Percentiles rank a stretch among this genome's conserved stretches.
phyloP scores from a whole-genome alignment of 108 stramenopile genomes.

The Stephanodiscus minutulus region DNA sequence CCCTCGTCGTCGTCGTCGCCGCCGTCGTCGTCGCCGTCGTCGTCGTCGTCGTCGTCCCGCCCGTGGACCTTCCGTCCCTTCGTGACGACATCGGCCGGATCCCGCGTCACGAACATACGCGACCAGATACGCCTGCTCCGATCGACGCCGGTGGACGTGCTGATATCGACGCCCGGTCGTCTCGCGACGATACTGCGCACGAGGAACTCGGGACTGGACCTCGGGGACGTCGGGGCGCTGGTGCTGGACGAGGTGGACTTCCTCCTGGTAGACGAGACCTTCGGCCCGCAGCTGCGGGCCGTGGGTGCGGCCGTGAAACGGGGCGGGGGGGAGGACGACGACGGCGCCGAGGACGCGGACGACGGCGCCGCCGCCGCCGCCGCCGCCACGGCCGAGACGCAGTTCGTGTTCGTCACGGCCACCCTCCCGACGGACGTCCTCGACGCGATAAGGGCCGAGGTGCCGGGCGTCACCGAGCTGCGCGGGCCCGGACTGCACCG shows the following conservation, averaged over 20 bases:
- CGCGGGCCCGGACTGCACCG: constrained; percentile 93
- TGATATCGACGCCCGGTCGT: constrained; percentile 92
- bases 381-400: constrained; percentile 39
- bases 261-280: constrained; percentile 86
- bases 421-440: constrained; percentile 86
- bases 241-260: constrained; percentile 96
- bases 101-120: constrained; percentile 66
- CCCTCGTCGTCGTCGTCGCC: constrained; percentile 46
- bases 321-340: neutral
- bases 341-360: neutral
- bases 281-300: constrained; percentile 87
- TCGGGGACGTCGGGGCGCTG: constrained; percentile 61
- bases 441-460: constrained; percentile 74
- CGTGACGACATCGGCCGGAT: constrained; percentile 75
- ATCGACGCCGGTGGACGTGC: constrained; percentile 75
- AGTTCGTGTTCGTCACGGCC: constrained; percentile 95
- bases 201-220: constrained; percentile 69
- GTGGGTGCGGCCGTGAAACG: constrained; percentile 71
- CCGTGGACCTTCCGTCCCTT: constrained; percentile 40
- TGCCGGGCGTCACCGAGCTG: constrained; percentile 65
- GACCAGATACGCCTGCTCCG: constrained; percentile 82
- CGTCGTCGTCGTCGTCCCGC: constrained; percentile 37
- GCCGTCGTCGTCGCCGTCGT: constrained; percentile 15
- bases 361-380: neutral
- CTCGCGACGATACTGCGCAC: constrained; percentile 85